Base-by-base conservation (phyloP, 805 yeast genomes). In the Starmerella scarabaei region DNA sequence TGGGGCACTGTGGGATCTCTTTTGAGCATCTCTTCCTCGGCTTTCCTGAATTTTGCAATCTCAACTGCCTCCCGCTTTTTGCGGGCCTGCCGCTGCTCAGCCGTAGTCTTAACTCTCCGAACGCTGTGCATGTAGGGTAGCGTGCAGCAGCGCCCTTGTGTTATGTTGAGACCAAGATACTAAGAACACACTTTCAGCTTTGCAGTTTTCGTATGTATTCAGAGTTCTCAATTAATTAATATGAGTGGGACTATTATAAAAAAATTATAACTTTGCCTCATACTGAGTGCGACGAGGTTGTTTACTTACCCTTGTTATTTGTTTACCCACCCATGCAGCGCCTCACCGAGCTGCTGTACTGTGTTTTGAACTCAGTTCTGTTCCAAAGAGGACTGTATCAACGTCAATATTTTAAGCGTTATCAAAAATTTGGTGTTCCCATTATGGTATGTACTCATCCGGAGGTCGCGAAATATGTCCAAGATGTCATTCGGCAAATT, bases 331-430 rank as follows among this genome's bases (percentile, higher is more conserved):
- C n/a, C 33, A 30, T 18, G 33, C 19, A 32, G 17, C n/a, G 12
- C 6, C 5, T 27, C 17, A 32, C 88, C 0, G 95, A 84, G 59
- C 84, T 81, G 60, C 82, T 86, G 52, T 80, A 82, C 51, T 82
- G 75, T 56, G 72, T 88, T 39, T 76, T 86, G 38, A 79, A 83
- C 54, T 73, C 77, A 35, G 81, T 86, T 20, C 68, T 88, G 4
- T 86, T 79, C 57, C 96, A 88, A 57, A 64, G 97, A 38, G 94
- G 93, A 0, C 76, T 86, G 16, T 86, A 86, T 52, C 94, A 94
- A 0, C 68, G 81, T 3, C 93, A 81, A 46, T 94, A 84, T 55
- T 86, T 88, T 59, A 69, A 69, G 37, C 67, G 77, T 1, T 84
- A 82, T 2, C 69, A 72, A 50, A 84, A 83, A 55, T 88, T 83